Conservation (phyloP, 371 early-diverging fungal genomes). For the Lichtheimia corymbifera region DNA sequence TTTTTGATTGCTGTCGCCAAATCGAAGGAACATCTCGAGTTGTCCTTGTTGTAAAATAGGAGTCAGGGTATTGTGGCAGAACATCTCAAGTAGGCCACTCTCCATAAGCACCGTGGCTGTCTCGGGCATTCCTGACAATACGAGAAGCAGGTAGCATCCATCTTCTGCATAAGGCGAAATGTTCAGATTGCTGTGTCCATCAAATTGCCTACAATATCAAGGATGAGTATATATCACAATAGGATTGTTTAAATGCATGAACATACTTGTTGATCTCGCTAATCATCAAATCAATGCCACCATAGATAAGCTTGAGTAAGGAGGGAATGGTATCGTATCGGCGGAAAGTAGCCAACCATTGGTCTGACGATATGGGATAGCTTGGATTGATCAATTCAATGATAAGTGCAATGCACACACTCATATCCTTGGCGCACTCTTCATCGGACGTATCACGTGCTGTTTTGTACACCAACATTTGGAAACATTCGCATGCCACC, state of each 20-base stretch:
- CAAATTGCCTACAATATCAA: conserved; percentile 23
- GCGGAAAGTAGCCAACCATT: conserved; percentile 29
- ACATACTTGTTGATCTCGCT: conserved; percentile 40
- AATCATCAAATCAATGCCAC: conserved; percentile 33
- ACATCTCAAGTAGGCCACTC: conserved; percentile 26
- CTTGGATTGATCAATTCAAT: conserved; percentile 32
- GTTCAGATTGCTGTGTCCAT: conserved; percentile 13
- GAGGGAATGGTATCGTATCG: conserved; percentile 27
- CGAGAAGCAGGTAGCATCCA: conserved; percentile 37
- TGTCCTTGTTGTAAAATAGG: conserved; percentile 26
- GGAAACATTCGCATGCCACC: conserved; percentile 37
- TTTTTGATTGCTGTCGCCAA: conserved; percentile 17
- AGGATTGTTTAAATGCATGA: neutral
- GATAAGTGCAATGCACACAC: conserved; percentile 31
- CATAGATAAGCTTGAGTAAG: conserved; percentile 25
- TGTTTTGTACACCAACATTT: conserved; percentile 25
- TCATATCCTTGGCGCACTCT: conserved; percentile 38
- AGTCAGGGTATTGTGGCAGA: conserved; percentile 38
- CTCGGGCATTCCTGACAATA: conserved; percentile 32
- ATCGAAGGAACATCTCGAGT: conserved; percentile 39
- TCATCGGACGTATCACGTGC: conserved; percentile 21
- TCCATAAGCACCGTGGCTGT: conserved; percentile 30
- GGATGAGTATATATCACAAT: neutral
- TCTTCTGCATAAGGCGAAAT: conserved; percentile 48
- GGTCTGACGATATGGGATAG: conserved; percentile 18